phyloP scores from a whole-genome alignment of 129 eudicot genomes.

The Centaurea solstitialis region DNA sequence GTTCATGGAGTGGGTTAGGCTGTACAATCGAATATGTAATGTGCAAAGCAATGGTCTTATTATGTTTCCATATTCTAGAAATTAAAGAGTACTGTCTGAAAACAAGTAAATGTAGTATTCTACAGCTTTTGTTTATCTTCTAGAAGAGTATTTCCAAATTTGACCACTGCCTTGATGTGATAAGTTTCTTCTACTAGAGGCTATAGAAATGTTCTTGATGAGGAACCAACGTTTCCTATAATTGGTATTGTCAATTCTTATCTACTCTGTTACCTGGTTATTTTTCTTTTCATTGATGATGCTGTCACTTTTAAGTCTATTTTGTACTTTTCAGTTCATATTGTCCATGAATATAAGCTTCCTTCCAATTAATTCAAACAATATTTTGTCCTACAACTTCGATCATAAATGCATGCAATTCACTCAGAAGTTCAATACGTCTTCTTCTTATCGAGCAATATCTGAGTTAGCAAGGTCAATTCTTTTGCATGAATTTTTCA shows the following conservation, averaged over 20 bases:
- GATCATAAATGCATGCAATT: background rate
- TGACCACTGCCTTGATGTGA: background rate
- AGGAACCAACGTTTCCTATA: background rate
- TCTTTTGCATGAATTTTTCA: no score
- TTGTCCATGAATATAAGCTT: background rate
- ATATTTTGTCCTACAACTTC: background rate
- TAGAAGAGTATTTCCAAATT: background rate
- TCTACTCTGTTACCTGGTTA: background rate
- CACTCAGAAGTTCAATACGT: background rate
- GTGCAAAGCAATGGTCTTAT: background rate
- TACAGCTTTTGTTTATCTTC: background rate
- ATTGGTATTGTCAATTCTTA: background rate
- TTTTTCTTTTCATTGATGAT: background rate
- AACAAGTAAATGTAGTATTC: background rate
- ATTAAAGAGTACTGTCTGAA: background rate
- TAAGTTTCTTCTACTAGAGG: background rate
- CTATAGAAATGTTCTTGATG: background rate
- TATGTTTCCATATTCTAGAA: background rate
- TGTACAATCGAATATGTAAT: background rate
- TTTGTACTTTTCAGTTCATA: background rate
- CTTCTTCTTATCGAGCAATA: background rate
- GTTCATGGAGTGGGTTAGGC: background rate
- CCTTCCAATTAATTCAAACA: background rate
- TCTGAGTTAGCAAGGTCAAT: background rate
- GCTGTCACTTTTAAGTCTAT: background rate